phyloP scores from a whole-genome alignment of 148 eudicot species.

The Silene conica region DNA sequence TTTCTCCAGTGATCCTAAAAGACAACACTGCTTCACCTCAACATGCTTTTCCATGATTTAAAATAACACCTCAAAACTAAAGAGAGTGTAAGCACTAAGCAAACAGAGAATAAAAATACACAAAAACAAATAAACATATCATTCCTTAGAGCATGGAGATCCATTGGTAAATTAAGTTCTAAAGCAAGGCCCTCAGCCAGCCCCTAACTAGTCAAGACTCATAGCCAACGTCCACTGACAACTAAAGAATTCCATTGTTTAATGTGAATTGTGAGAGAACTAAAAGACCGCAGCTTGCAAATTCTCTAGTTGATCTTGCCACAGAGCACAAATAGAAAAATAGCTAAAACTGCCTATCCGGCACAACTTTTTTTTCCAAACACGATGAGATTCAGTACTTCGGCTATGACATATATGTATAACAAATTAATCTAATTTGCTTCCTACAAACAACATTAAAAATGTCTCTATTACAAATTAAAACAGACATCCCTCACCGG shows the following conservation, averaged over 20 bases:
- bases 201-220: not conserved
- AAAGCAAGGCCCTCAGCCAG: not conserved
- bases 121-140: not conserved
- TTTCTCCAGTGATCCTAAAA: conserved; percentile 79
- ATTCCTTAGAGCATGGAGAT: not conserved
- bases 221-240: not conserved
- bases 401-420: no score
- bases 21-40: conserved; percentile 29
- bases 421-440: not conserved
- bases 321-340: not conserved
- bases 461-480: not conserved
- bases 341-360: not conserved
- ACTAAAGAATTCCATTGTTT: not conserved
- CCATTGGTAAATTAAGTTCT: not conserved
- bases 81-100: not conserved
- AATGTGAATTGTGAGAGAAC: not conserved
- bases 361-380: not conserved
- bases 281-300: not conserved
- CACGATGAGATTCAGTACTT: no score
- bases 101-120: not conserved
- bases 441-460: not conserved
- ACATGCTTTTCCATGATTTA: conserved; percentile 11
- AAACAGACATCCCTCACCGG: not conserved
- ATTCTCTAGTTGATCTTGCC: not conserved
- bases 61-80: not conserved